Base-by-base conservation (phyloP, 306 rosid genomes). In the Gynostemma pentaphyllum region DNA sequence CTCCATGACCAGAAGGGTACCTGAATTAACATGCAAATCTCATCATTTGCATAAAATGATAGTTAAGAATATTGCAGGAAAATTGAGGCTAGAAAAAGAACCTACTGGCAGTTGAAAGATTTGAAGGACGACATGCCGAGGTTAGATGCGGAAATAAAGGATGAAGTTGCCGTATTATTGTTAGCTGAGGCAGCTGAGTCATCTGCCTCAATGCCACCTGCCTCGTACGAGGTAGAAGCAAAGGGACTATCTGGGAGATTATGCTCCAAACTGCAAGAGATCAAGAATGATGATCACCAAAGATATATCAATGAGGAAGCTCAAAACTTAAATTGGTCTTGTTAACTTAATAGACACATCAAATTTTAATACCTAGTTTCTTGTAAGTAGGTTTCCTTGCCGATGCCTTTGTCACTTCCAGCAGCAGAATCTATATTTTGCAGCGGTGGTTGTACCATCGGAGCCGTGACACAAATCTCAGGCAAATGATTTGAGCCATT, bases 241-340 rank as follows among this genome's bases (percentile, higher is more conserved):
- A 91, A 91, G 45, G 96, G 98, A 73, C 92, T 88, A 68, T 91
- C 95, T 0, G 98, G 98, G 41, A 91, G 98, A 69, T 88, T 91
- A 67, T 91, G 95, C 82, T 88, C 98, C 86, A 88, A 83, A 69
- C 98, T 91, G 85, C 83, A 82, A 57, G 23, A 41, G 10, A 62
- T 21, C 13, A 53, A 54, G 9, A 64, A 45, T 1, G 8, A 44
- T 61, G 36, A 53, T 26, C 62, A 60, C 4, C 13, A 26, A 10
- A 53, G 7, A 53, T 4, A 49, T 53, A 36, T 53, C 23, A 27
- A 53, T 53, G 61, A 53, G 7, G 13, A 53, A 29, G 1, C 40
- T 53, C 15, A 4, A 28, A 11, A 1, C 40, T 5, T 28, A 26
- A 5, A 32, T 32, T 32, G 37, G 37, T 32, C 37, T 2, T 32